A percentile compares a stretch with the other conserved stretches of the same genome.
Conservation (phyloP, 345 rosid genomes). For the Turritis glabra region DNA sequence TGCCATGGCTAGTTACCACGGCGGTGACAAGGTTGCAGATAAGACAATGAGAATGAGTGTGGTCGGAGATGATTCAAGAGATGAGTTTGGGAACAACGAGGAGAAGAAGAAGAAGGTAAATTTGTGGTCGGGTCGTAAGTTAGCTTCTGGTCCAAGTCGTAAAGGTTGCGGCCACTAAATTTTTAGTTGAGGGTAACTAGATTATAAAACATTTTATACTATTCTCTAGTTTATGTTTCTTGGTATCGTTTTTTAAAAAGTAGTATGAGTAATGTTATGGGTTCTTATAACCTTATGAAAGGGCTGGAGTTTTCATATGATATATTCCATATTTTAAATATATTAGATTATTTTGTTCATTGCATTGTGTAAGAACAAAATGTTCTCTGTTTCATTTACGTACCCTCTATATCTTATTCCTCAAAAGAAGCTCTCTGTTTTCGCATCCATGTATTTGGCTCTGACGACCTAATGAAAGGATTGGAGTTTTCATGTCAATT, state of each 20-base stretch:
- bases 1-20: slow-evolving; percentile 14
- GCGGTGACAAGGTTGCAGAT: background rate
- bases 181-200: background rate
- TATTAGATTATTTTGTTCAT: background rate
- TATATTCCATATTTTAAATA: background rate
- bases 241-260: background rate
- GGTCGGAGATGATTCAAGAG: slow-evolving; percentile 1
- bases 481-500: background rate
- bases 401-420: background rate
- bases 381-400: background rate
- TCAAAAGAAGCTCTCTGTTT: background rate
- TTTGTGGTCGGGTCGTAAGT: slow-evolving; percentile 1
- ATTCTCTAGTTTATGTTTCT: background rate
- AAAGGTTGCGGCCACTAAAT: slow-evolving; percentile 25
- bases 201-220: background rate
- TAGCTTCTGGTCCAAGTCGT: slow-evolving; percentile 37
- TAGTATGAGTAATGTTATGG: background rate
- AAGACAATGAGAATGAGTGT: background rate
- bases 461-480: background rate
- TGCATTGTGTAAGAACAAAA: background rate
- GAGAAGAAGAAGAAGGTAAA: slow-evolving; percentile 3
- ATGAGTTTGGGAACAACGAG: background rate
- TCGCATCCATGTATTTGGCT: background rate
- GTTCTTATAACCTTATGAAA: background rate
- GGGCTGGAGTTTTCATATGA: background rate